A percentile compares a stretch with the other conserved stretches of the same genome.
phyloP scores from a whole-genome alignment of 2,329 filamentous ascomycete genomes.

The Fusarium oxysporum region DNA sequence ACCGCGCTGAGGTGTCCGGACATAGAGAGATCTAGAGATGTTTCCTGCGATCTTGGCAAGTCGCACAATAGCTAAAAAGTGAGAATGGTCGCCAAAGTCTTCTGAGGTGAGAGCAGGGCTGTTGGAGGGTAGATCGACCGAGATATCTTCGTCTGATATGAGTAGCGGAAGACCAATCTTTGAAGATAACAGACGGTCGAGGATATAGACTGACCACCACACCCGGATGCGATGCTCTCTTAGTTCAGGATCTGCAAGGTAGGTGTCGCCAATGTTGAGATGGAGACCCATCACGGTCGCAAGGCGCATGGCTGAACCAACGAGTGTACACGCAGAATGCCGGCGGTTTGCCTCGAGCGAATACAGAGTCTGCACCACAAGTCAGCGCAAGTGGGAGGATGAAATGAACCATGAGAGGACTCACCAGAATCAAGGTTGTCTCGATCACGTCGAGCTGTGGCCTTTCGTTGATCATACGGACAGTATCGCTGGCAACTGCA shows the following conservation, averaged over 20 bases:
- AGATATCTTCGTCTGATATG: background rate
- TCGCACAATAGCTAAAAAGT: background rate
- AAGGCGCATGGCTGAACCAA: background rate
- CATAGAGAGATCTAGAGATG: background rate
- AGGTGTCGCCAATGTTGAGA: background rate
- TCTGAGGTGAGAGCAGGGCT: background rate
- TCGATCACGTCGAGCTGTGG: background rate
- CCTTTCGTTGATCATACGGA: background rate
- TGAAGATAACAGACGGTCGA: background rate
- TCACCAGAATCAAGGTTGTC: background rate
- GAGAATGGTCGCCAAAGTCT: background rate
- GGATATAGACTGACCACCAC: background rate
- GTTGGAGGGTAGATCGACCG: background rate
- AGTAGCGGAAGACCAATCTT: background rate
- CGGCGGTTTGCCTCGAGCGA: background rate
- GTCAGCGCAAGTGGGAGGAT: background rate
- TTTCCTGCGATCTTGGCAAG: background rate
- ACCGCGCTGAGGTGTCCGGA: background rate
- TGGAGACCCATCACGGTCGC: background rate
- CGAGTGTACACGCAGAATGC: background rate
- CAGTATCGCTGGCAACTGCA: background rate
- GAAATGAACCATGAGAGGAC: background rate
- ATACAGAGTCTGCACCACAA: background rate
- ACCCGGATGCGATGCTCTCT: background rate
- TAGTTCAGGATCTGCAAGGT: background rate